These are phyloP conservation scores for Conticribra guillardii DNA, from an alignment of 108 stramenopile genomes.

Conservation along the genomic window DNA sequence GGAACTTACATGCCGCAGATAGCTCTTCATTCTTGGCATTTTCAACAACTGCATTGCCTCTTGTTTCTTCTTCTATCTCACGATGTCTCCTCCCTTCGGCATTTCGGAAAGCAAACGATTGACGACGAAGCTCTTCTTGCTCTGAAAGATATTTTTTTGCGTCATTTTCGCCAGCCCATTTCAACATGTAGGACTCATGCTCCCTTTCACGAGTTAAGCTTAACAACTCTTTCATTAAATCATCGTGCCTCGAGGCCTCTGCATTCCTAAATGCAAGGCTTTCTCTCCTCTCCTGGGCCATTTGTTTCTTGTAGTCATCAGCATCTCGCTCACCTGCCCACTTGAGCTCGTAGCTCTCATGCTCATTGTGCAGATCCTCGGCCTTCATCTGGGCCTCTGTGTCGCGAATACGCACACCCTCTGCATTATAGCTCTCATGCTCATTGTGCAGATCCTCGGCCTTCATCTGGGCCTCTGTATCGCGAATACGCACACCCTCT, in stretches of 20 bases:
- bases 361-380: constrained; percentile 48
- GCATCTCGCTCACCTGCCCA: constrained; percentile 78
- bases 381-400: constrained; percentile 21
- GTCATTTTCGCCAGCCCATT: constrained; percentile 83
- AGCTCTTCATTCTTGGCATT: constrained; percentile 59
- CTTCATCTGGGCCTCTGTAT: constrained; percentile 24
- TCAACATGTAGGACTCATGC: constrained; percentile 77
- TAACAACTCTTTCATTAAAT: constrained; percentile 77
- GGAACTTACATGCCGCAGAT: constrained; percentile 65
- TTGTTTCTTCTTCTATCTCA: constrained; percentile 67
- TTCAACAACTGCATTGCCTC: constrained; percentile 36
- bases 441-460: constrained; percentile 41
- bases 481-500: constrained; percentile 19
- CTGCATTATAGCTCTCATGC: constrained; percentile 70
- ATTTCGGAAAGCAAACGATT: constrained; percentile 71
- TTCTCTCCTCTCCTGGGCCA: constrained; percentile 64
- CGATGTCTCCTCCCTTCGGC: constrained; percentile 61
- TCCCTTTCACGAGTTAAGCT: constrained; percentile 70
- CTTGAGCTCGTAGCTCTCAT: constrained; percentile 73
- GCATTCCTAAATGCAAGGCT: constrained; percentile 71
- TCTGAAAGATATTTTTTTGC: constrained; percentile 65
- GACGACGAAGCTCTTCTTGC: constrained; percentile 65
- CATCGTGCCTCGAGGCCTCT: constrained; percentile 64
- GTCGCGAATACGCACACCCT: constrained; percentile 50
- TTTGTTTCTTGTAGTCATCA: constrained; percentile 57